Conservation (phyloP, 2,329 filamentous ascomycete genomes). For the Phaeoacremonium minimum region DNA sequence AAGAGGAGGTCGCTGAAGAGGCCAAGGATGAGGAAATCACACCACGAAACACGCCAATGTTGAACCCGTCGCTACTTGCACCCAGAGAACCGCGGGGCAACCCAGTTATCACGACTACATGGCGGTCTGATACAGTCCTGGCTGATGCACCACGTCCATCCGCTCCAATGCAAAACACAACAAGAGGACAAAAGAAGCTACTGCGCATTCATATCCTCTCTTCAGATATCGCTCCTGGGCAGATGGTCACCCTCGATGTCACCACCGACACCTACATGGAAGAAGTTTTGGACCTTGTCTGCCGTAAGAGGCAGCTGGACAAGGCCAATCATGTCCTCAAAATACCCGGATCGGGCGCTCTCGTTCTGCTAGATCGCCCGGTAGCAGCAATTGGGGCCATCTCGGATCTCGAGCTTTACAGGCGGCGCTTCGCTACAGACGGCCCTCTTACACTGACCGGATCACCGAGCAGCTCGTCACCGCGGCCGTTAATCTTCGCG, state of each 20-base stretch:
- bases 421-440: constrained; percentile 71
- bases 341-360: constrained; percentile 67
- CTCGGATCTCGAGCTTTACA: constrained; percentile 69
- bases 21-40: constrained; percentile 35
- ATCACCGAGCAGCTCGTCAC: constrained; percentile 66
- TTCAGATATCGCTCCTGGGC: constrained; percentile 66
- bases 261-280: constrained; percentile 81
- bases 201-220: constrained; percentile 68
- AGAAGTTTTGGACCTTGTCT: constrained; percentile 75
- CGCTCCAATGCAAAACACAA: constrained; percentile 34
- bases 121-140: constrained; percentile 46
- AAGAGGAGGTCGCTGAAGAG: constrained; percentile 37
- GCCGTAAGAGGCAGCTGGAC: constrained; percentile 72
- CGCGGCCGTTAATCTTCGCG: constrained; percentile 55
- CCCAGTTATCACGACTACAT: constrained; percentile 58
- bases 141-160: constrained; percentile 53
- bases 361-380: constrained; percentile 72
- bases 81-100: constrained; percentile 41
- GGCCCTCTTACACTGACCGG: constrained; percentile 64
- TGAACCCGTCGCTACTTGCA: constrained; percentile 25
- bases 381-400: constrained; percentile 75
- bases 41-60: constrained; percentile 44
- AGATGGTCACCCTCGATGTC: constrained; percentile 68
- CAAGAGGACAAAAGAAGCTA: constrained; percentile 64
- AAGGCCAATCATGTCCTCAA: constrained; percentile 77